A percentile compares a stretch with the other conserved stretches of the same genome.
These are phyloP conservation scores for Fusarium temperatum DNA, from an alignment of 2,329 filamentous ascomycete genomes.

Conservation along the genomic window DNA sequence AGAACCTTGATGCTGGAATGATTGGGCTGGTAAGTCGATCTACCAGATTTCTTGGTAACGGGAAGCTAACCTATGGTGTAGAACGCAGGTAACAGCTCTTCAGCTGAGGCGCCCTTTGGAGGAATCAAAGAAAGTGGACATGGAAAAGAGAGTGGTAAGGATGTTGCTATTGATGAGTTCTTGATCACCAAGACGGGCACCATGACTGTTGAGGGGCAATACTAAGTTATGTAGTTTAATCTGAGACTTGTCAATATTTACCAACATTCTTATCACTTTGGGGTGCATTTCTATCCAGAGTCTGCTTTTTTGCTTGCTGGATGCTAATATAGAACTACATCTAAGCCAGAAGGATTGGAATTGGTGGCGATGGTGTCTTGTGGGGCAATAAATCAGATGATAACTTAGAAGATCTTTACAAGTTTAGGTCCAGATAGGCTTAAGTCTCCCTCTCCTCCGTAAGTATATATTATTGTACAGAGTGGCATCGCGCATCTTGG, in stretches of 20 bases:
- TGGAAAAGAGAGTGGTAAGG: slow-evolving; percentile 49
- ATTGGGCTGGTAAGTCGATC: slow-evolving; percentile 9
- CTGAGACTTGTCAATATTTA: rapidly evolving
- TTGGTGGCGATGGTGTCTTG: no score
- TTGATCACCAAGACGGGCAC: slow-evolving; percentile 52
- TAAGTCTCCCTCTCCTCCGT: no score
- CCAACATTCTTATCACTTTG: rapidly evolving
- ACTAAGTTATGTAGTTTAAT: not conserved
- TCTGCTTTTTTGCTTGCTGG: not conserved
- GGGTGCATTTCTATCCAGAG: not conserved
- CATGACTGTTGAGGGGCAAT: not conserved
- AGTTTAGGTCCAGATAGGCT: rapidly evolving
- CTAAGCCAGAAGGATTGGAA: no score
- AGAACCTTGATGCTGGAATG: slow-evolving; percentile 33
- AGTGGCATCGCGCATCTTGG: no score
- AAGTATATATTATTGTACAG: no score
- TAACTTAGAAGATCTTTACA: no score
- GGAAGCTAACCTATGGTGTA: not conserved
- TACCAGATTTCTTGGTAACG: rapidly evolving
- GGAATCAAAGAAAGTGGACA: slow-evolving; percentile 26
- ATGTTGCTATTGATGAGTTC: slow-evolving; percentile 55
- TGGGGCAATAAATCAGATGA: no score
- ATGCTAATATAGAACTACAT: not conserved
- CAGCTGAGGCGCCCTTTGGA: slow-evolving; percentile 49
- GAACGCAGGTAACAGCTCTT: slow-evolving; percentile 38